Percentiles rank a stretch among this genome's conserved stretches.
These are phyloP conservation scores for Umbelopsis ramanniana DNA, from an alignment of 192 early-diverging fungal genomes.

Conservation along the genomic window DNA sequence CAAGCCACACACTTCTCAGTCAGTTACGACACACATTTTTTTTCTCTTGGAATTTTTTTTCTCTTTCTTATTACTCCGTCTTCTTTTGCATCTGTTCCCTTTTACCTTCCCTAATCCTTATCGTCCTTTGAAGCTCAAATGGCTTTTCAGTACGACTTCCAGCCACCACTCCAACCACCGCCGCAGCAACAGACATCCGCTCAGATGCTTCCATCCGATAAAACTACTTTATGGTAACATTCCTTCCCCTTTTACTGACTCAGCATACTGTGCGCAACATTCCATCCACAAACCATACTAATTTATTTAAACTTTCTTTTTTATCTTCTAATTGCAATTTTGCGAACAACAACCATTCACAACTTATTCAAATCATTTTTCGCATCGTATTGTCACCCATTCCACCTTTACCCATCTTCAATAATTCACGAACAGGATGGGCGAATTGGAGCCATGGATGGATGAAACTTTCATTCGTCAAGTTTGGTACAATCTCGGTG, in stretches of 20 bases:
- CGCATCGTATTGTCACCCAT: background rate
- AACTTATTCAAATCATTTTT: background rate
- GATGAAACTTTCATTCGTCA: constrained; percentile 89
- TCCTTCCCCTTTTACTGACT: background rate
- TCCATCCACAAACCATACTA: background rate
- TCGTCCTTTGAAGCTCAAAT: constrained; percentile 16
- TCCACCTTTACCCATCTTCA: background rate
- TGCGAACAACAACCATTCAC: background rate
- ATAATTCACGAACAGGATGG: constrained; percentile 69
- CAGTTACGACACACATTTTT: background rate
- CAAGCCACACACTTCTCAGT: constrained; percentile 4
- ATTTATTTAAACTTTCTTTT: background rate
- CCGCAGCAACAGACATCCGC: constrained; percentile 6
- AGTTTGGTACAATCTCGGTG: constrained; percentile 84
- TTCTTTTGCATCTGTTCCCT: background rate
- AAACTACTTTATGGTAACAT: constrained; percentile 21
- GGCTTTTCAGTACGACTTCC: constrained; percentile 23
- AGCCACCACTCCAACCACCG: constrained; percentile 19
- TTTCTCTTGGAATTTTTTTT: background rate
- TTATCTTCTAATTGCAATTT: background rate
- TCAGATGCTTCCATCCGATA: constrained; percentile 15
- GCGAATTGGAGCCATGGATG: constrained; percentile 98
- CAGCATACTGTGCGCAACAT: constrained; percentile 1
- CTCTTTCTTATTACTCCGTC: background rate
- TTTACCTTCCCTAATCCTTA: constrained; percentile 9